These are phyloP conservation scores for Przewalskia tangutica DNA, from an alignment of 257 asterid species.

Conservation along the genomic window DNA sequence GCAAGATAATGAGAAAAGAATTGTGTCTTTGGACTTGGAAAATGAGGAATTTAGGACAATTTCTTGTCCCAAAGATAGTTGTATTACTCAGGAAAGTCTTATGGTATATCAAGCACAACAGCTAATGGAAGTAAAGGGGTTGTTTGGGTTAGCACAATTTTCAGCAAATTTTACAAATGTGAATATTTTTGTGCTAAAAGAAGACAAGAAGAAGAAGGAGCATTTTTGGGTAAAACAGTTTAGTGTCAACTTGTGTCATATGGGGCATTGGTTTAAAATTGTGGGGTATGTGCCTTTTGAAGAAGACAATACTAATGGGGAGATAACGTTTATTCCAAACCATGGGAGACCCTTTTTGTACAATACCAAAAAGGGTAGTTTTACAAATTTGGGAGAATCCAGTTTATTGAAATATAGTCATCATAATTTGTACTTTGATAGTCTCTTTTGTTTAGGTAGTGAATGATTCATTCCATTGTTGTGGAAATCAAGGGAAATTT, in stretches of 20 bases:
- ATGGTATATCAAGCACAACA: background rate
- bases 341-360: background rate
- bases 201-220: background rate
- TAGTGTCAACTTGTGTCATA: background rate
- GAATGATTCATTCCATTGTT: background rate
- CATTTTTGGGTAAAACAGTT: background rate
- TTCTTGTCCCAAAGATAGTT: background rate
- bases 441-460: background rate
- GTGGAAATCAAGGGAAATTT: background rate
- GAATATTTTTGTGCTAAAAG: background rate
- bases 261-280: background rate
- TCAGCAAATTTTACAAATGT: background rate
- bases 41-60: background rate
- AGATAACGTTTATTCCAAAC: background rate
- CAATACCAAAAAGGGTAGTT: background rate
- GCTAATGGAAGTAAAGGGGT: background rate
- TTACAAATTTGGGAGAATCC: background rate
- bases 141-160: background rate
- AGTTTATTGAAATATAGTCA: background rate
- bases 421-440: background rate
- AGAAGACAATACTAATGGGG: background rate
- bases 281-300: background rate
- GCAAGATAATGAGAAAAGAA: background rate
- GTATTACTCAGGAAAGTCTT: background rate
- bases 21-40: background rate